A percentile compares a stretch with the other conserved stretches of the same genome.
Conservation (phyloP, 805 yeast species). For the Candida insectalens region DNA sequence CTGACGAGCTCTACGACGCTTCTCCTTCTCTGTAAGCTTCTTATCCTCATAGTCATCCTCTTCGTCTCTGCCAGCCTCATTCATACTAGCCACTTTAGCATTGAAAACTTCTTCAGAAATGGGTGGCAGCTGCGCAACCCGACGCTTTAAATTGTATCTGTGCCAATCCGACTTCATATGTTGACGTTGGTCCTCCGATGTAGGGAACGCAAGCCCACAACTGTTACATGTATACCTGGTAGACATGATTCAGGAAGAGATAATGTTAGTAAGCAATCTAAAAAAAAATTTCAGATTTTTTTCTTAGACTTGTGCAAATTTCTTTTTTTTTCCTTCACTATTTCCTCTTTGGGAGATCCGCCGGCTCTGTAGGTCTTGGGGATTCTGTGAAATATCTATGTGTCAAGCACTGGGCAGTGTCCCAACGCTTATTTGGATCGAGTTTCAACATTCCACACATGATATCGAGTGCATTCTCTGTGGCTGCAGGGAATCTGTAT, state of each 20-base stretch:
- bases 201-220: slow-evolving; percentile 71
- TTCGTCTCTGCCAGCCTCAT: slow-evolving; percentile 17
- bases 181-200: slow-evolving; percentile 74
- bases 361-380: slow-evolving; percentile 69
- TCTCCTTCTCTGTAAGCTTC: slow-evolving; percentile 32
- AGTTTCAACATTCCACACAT: slow-evolving; percentile 62
- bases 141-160: slow-evolving; percentile 85
- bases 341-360: slow-evolving; percentile 41
- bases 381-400: slow-evolving; percentile 61
- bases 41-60: slow-evolving; percentile 12
- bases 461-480: slow-evolving; percentile 71
- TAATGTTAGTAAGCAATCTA: neutral
- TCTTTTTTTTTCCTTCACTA: neutral
- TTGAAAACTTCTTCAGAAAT: slow-evolving; percentile 28
- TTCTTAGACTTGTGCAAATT: neutral
- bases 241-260: slow-evolving; percentile 3
- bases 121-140: slow-evolving; percentile 78
- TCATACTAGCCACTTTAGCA: slow-evolving; percentile 16
- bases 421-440: slow-evolving; percentile 71
- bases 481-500: slow-evolving; percentile 82
- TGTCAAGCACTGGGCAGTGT: slow-evolving; percentile 51
- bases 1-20: slow-evolving; percentile 39
- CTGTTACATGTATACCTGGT: slow-evolving; percentile 66
- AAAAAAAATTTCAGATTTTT: slow-evolving; percentile 1
- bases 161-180: slow-evolving; percentile 99